Conservation (phyloP, 306 rosid species). For the Begonia loranthoides region DNA sequence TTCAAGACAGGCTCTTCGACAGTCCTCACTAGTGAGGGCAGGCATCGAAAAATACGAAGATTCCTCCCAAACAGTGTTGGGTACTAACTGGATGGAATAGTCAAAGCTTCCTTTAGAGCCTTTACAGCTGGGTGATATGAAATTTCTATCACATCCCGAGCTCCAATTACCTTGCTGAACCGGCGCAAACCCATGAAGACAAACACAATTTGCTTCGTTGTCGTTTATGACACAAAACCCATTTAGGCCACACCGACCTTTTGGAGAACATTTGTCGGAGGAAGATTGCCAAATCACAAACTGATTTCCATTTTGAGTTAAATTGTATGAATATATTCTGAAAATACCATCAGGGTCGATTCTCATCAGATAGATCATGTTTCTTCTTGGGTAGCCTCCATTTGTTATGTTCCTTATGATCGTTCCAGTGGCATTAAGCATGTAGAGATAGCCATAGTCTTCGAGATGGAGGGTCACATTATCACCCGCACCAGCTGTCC, state of each 20-base stretch:
- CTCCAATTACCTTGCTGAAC: neutral
- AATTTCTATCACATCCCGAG: conserved; percentile 10
- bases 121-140: neutral
- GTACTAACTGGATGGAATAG: neutral
- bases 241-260: neutral
- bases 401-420: neutral
- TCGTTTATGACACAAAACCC: neutral
- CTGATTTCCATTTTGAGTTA: neutral
- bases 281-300: neutral
- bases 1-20: conserved; percentile 7
- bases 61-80: neutral
- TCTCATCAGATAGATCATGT: conserved; percentile 3
- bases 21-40: neutral
- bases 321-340: conserved; percentile 3
- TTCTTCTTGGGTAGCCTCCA: neutral
- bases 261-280: neutral
- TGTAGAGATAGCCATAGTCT: conserved; percentile 7
- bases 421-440: conserved; percentile 1
- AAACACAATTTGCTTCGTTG: neutral
- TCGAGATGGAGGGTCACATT: conserved; percentile 9
- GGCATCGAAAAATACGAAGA: neutral
- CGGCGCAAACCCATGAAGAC: neutral
- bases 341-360: conserved; percentile 17
- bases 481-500: fast-evolving
- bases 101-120: neutral